Evolutionary conservation across 768 basidiomycete species (phyloP).

Genomic region (Pleurotus giganteus): DNA sequence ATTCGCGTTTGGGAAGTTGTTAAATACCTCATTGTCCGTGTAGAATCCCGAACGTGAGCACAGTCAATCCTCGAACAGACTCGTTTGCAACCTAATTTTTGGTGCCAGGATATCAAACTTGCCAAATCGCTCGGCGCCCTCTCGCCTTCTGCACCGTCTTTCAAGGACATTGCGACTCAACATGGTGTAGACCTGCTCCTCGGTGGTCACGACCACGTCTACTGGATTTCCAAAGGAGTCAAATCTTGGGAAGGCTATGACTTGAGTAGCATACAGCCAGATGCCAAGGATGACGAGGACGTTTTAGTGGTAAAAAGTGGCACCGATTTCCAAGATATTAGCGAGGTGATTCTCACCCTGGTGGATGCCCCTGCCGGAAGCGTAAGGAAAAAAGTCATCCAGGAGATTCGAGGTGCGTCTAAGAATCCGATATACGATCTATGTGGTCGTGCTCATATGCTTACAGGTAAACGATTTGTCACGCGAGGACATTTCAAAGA

Average conservation of each 20-base stretch:
- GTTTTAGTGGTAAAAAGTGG: constrained; percentile 84
- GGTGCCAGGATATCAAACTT: constrained; percentile 71
- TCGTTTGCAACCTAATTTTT: no score
- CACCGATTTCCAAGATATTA: constrained; percentile 85
- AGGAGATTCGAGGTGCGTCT: constrained; percentile 51
- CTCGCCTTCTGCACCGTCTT: constrained; percentile 52
- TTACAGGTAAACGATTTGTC: constrained; percentile 61
- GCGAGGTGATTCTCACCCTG: constrained; percentile 68
- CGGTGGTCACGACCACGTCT: constrained; percentile 88
- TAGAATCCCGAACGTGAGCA: constrained; percentile 48
- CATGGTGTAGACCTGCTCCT: constrained; percentile 85
- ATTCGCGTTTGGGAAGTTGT: not conserved
- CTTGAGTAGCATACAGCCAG: constrained; percentile 45
- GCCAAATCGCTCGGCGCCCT: constrained; percentile 63
- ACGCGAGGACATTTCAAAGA: constrained; percentile 56
- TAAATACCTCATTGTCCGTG: not conserved
- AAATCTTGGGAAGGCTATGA: constrained; percentile 68
- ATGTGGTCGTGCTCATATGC: not conserved
- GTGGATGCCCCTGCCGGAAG: constrained; percentile 57
- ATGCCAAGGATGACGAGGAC: constrained; percentile 68
- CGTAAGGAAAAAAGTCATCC: constrained; percentile 64
- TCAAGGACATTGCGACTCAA: constrained; percentile 36
- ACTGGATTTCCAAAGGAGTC: constrained; percentile 70
- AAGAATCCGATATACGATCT: not conserved
- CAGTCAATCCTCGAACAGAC: not conserved